Conservation (phyloP, 2,329 filamentous ascomycete genomes). For the Verticillium tricorpus region DNA sequence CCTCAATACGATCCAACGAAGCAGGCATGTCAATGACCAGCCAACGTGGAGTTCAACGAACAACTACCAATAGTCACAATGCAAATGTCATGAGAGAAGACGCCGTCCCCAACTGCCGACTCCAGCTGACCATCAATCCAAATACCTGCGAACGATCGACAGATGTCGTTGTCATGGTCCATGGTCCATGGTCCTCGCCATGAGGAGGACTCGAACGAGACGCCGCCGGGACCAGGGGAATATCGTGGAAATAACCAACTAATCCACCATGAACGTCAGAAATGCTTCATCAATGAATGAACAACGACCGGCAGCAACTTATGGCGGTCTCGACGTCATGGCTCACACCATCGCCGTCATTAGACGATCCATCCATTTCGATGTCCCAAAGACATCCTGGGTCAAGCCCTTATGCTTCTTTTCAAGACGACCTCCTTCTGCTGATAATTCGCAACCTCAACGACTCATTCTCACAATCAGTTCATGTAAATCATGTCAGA, state of each 20-base stretch:
- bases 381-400: not conserved
- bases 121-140: not conserved
- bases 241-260: not conserved
- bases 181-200: not conserved
- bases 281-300: not conserved
- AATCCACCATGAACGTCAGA: not conserved
- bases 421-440: not conserved
- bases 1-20: too few relatives aligned
- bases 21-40: too few relatives aligned
- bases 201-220: too few relatives aligned
- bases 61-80: too few relatives aligned
- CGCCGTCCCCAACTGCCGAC: too few relatives aligned
- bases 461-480: not conserved
- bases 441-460: not conserved
- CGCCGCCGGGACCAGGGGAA: not conserved
- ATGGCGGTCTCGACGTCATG: not conserved
- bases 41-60: too few relatives aligned
- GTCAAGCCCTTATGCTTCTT: not conserved
- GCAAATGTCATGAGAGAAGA: too few relatives aligned
- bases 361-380: not conserved
- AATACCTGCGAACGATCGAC: not conserved
- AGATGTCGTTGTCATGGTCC: not conserved
- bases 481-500: conserved; percentile 4
- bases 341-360: not conserved
- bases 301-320: not conserved